Evolutionary conservation across 1,284 basidiomycete species (phyloP).

Genomic region (Ustilago curta): DNA sequence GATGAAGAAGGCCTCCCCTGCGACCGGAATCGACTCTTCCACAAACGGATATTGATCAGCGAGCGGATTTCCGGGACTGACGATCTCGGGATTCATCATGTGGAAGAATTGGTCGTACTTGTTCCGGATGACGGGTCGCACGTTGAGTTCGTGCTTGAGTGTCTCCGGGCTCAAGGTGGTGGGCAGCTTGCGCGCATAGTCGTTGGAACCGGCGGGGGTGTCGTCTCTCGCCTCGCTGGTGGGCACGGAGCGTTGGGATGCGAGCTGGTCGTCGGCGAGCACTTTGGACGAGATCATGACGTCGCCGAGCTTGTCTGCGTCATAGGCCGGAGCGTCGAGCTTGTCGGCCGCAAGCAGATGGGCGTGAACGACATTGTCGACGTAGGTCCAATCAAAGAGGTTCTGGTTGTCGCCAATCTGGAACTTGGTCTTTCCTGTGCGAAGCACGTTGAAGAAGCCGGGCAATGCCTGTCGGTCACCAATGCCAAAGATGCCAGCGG

Average conservation of each 20-base stretch:
- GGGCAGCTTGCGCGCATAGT: slow-evolving; percentile 60
- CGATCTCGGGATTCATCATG: slow-evolving; percentile 56
- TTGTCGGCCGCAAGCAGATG: slow-evolving; percentile 93
- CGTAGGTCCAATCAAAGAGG: slow-evolving; percentile 97
- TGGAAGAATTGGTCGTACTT: slow-evolving; percentile 75
- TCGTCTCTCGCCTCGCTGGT: slow-evolving; percentile 57
- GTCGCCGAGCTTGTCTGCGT: slow-evolving; percentile 65
- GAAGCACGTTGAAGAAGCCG: slow-evolving; percentile 83
- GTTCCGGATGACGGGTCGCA: slow-evolving; percentile 77
- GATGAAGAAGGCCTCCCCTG: slow-evolving; percentile 95
- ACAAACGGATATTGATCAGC: slow-evolving; percentile 70
- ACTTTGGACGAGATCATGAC: slow-evolving; percentile 40
- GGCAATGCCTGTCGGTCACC: slow-evolving; percentile 90
- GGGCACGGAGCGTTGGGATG: slow-evolving; percentile 52
- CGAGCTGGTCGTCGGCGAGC: slow-evolving; percentile 47
- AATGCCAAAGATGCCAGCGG: slow-evolving; percentile 96
- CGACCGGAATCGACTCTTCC: slow-evolving; percentile 76
- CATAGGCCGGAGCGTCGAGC: slow-evolving; percentile 71
- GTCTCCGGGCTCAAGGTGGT: slow-evolving; percentile 70
- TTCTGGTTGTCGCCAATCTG: slow-evolving; percentile 95
- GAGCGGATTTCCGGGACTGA: slow-evolving; percentile 54
- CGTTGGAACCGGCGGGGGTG: slow-evolving; percentile 56
- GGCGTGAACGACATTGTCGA: slow-evolving; percentile 93
- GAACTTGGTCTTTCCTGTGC: slow-evolving; percentile 83
- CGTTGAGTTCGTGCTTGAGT: slow-evolving; percentile 73